Evolutionary conservation across 441 rosid species (phyloP).

Genomic region (Syzygium syzygioides): DNA sequence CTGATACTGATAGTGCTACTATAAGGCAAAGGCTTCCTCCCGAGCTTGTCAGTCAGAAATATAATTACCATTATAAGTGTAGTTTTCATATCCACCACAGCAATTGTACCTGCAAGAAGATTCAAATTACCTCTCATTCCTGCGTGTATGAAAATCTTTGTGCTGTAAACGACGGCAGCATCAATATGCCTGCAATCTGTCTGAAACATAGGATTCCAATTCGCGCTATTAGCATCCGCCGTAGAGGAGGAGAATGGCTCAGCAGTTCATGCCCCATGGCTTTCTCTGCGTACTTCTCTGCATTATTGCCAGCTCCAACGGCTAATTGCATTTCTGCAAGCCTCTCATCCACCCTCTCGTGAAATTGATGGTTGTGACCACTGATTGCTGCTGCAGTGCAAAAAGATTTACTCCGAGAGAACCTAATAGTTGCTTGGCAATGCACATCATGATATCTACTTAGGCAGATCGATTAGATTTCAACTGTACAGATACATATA

Average conservation of each 20-base stretch:
- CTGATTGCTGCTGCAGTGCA: background rate
- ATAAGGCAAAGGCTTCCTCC: background rate
- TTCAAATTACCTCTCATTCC: background rate
- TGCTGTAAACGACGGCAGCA: background rate
- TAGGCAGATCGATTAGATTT: background rate
- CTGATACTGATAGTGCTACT: background rate
- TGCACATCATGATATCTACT: background rate
- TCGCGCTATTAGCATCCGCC: background rate
- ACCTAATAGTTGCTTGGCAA: background rate
- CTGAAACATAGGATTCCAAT: background rate
- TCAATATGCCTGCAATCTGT: background rate
- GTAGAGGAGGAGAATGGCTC: background rate
- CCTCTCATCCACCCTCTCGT: background rate
- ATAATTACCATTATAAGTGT: background rate
- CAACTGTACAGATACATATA: background rate
- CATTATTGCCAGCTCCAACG: background rate
- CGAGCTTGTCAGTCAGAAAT: background rate
- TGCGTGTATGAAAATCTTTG: background rate
- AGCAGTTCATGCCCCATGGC: background rate
- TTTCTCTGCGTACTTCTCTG: background rate
- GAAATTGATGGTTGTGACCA: background rate
- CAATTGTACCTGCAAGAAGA: background rate
- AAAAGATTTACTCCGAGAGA: slow-evolving; percentile 42
- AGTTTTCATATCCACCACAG: background rate
- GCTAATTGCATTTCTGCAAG: background rate